Conservation (phyloP, 1,284 basidiomycete genomes). For the Fomitopsis betulina region DNA sequence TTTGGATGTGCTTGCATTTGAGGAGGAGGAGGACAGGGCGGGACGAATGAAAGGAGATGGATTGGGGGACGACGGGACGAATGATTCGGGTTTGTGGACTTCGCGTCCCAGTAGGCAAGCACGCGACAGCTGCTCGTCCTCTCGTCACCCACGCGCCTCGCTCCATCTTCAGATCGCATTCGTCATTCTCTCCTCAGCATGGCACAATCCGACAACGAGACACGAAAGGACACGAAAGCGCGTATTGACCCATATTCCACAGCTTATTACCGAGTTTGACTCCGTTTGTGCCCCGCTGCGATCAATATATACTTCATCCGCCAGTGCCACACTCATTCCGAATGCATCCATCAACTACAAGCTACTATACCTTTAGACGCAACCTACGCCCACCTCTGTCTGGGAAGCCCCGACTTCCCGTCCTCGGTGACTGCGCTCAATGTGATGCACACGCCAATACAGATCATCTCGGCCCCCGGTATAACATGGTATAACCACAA, state of each 20-base stretch:
- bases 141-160: constrained; percentile 1
- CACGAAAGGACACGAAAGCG: too few species aligned
- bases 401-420: not conserved
- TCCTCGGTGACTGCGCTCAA: not conserved
- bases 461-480: too few species aligned
- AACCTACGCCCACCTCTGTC: not conserved
- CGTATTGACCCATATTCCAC: constrained; percentile 1
- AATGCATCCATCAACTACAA: not conserved
- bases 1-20: not conserved
- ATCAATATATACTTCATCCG: too few species aligned
- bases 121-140: not conserved
- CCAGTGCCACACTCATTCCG: too few species aligned
- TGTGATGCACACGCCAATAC: not conserved
- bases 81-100: too few species aligned
- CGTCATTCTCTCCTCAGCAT: constrained; percentile 7
- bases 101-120: not conserved
- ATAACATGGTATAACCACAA: too few species aligned
- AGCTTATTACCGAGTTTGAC: not conserved
- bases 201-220: not conserved
- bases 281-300: not conserved
- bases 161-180: too few species aligned
- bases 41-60: constrained; percentile 3
- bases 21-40: not conserved
- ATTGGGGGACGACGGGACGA: constrained; percentile 1
- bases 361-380: not conserved